Evolutionary conservation across 2,329 filamentous ascomycete species (phyloP), one percentile per base, ranked within the genome.

Genomic region (Ceratocystiopsis minuta): DNA sequence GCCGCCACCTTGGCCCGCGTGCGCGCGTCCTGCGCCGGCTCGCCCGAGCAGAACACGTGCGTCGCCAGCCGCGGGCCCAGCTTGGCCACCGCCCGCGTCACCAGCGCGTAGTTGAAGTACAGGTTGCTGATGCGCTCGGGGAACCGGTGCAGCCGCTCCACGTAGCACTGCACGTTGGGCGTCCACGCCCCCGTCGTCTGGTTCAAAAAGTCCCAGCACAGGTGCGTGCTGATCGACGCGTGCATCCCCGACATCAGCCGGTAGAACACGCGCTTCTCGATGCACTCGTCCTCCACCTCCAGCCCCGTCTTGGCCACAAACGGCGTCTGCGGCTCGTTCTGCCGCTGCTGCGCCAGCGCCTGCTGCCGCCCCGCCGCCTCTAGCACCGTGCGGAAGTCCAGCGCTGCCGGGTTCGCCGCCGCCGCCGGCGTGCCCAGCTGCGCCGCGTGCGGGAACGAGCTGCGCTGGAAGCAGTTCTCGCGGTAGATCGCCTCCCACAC

Each of bases 181-280:
- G 79, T 75, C 90, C 90, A 98, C 60, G 85, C 64, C 45, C 90
- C 90, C 0, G 88, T 95, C 2, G 81, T 86, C 62, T 95, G 86
- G 60, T 98, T 95, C 48, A 96, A 66, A 54, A 90, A 94, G 54
- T 96, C 82, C 77, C 82, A 90, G 70, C 90, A 98, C 36, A 98
- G 67, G 60, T 98, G 90, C 0, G 87, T 83, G 49, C 85, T 94
- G 58, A 98, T 98, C 49, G 87, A 94, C 15, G 90, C 85, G 59
- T 98, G 90, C 90, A 98, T 95, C 36, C 90, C 90, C 40, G 86
- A 94, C 47, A 98, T 76, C 48, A 98, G 77, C 7, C 87, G 75
- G 62, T 96, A 90, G 59, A 98, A 98, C 34, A 96, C 90, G n/a
- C 90, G 80, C 69, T 98, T 96, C 66, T 98, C 90, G 18, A 98